A percentile compares a stretch with the other conserved stretches of the same genome.
Conservation (phyloP, 1,284 basidiomycete species). For the Boletus semigastroideus region DNA sequence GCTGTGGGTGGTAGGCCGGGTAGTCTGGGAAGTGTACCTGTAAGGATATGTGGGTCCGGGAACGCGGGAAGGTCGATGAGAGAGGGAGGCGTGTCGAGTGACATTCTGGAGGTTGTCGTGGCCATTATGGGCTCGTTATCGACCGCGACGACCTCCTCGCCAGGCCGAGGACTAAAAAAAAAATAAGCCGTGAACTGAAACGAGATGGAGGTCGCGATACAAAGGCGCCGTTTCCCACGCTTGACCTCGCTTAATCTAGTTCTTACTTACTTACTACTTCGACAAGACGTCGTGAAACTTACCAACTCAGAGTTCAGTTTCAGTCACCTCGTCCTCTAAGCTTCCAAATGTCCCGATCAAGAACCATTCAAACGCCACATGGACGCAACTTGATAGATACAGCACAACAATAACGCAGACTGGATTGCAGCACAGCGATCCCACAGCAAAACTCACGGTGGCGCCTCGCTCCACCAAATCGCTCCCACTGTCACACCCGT, state of each 20-base stretch:
- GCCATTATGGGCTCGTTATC: slow-evolving; percentile 17
- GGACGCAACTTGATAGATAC: neutral
- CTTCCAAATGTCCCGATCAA: neutral
- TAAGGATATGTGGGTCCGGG: slow-evolving; percentile 12
- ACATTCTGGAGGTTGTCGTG: slow-evolving; percentile 17
- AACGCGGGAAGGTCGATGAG: slow-evolving; percentile 11
- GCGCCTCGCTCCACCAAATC: no score
- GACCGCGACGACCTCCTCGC: slow-evolving; percentile 15
- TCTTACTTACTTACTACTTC: slow-evolving; percentile 12
- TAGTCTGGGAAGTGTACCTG: slow-evolving; percentile 11
- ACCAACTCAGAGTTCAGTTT: neutral
- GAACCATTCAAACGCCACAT: neutral
- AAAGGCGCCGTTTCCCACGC: slow-evolving; percentile 26
- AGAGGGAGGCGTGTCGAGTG: slow-evolving; percentile 15
- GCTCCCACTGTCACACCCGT: no score
- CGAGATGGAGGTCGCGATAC: slow-evolving; percentile 8
- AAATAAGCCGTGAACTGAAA: slow-evolving; percentile 21
- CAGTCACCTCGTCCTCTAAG: slow-evolving; percentile 1
- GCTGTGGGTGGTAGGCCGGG: slow-evolving; percentile 12
- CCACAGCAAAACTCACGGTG: neutral
- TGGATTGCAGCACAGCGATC: neutral
- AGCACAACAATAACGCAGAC: neutral
- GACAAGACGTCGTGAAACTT: slow-evolving; percentile 8
- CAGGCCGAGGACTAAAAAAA: slow-evolving; percentile 23
- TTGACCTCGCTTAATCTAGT: slow-evolving; percentile 19